phyloP scores from a whole-genome alignment of 225 moss, liverwort and hornwort genomes.

The Physcomitrellopsis africana region DNA sequence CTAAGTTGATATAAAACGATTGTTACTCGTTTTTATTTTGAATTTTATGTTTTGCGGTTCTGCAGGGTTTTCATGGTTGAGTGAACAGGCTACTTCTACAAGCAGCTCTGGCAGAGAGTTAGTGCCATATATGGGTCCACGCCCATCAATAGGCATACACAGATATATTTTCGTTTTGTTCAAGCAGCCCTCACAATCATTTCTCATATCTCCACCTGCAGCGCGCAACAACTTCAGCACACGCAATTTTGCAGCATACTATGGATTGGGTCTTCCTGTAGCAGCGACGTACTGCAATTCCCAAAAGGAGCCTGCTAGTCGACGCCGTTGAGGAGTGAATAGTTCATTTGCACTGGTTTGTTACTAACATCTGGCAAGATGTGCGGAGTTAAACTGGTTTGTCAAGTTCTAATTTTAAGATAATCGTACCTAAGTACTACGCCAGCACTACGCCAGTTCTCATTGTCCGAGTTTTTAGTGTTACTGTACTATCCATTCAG shows the following conservation, averaged over 20 bases:
- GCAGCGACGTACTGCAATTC: constrained; percentile 94
- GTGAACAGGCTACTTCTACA: constrained; percentile 30
- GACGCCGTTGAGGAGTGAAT: constrained; percentile 58
- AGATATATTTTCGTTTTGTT: constrained; percentile 86
- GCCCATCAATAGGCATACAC: constrained; percentile 94
- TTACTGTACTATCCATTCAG: not conserved
- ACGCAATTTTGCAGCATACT: constrained; percentile 67
- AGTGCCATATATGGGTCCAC: constrained; percentile 81
- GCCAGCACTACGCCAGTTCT: not conserved
- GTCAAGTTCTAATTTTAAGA: constrained; percentile 11
- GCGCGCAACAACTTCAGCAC: constrained; percentile 83
- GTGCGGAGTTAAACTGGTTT: constrained; percentile 18
- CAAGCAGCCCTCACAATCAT: constrained; percentile 65
- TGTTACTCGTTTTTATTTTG: not conserved
- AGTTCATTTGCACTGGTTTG: not conserved
- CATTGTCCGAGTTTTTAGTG: not conserved
- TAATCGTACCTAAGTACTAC: constrained; percentile 31
- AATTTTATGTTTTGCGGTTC: not conserved
- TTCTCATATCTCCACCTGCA: constrained; percentile 60
- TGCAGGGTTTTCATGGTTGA: constrained; percentile 42
- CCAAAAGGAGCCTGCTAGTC: constrained; percentile 85
- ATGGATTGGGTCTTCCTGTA: constrained; percentile 79
- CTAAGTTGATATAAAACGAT: not conserved
- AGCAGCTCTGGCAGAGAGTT: constrained; percentile 61
- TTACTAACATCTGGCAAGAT: not conserved